These are phyloP conservation scores for Melanogaster broomeanus DNA, from an alignment of 768 basidiomycete species.

Conservation along the genomic window DNA sequence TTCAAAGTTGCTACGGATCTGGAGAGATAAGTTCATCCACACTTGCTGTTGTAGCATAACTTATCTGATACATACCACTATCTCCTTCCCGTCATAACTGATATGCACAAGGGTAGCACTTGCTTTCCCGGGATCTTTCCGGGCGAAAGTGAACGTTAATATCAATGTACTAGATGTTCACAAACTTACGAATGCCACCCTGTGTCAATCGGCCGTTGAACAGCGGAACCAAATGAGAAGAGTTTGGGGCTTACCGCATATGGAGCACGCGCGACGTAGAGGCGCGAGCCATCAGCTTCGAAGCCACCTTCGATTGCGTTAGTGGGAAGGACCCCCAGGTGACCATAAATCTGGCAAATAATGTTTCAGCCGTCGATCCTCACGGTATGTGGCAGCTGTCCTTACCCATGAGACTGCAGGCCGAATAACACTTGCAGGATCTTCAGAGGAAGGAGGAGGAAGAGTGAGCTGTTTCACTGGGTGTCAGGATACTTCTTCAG, in stretches of 20 bases:
- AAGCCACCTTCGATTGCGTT: not conserved
- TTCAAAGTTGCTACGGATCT: conserved; percentile 31
- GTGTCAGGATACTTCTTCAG: not conserved
- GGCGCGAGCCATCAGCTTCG: not conserved
- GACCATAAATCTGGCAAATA: not conserved
- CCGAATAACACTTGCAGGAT: not conserved
- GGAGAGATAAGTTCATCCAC: not conserved
- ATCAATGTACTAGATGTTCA: not conserved
- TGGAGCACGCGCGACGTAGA: not conserved
- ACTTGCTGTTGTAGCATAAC: not conserved
- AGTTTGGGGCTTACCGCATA: not conserved
- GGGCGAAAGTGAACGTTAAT: not conserved
- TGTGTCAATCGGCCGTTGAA: not conserved
- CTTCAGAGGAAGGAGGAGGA: not conserved
- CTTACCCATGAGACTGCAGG: not conserved
- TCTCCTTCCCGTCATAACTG: conserved; percentile 16
- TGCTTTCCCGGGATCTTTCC: not conserved
- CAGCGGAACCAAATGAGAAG: not conserved
- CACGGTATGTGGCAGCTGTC: not conserved
- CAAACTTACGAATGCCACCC: not conserved
- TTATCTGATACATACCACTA: not conserved
- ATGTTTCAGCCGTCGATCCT: not conserved
- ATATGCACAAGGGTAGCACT: conserved; percentile 2
- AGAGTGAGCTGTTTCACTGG: not conserved
- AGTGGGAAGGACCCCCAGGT: not conserved